Conservation (phyloP, 2,329 filamentous ascomycete species). For the Ophiostoma sp. region DNA sequence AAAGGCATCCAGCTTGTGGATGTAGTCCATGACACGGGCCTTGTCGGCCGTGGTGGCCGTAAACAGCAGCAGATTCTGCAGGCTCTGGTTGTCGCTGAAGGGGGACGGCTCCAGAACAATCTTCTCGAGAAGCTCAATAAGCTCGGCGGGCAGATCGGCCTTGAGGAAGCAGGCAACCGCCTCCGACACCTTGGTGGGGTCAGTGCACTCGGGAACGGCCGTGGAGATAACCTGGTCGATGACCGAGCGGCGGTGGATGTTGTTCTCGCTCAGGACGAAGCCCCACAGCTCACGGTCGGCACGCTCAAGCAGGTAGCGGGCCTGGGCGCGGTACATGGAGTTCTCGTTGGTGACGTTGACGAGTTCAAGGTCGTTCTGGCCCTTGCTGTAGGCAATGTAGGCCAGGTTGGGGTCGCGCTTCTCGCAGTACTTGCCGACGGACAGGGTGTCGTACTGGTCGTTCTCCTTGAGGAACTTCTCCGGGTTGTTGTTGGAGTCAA, state of each 20-base stretch:
- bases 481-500: conserved; percentile 96
- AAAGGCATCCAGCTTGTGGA: conserved; percentile 86
- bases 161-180: conserved; percentile 92
- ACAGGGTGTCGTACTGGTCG: conserved; percentile 89
- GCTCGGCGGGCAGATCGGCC: conserved; percentile 85
- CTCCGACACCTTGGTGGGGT: conserved; percentile 91
- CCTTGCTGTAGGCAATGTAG: conserved; percentile 93
- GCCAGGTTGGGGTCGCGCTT: conserved; percentile 96
- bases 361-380: conserved; percentile 94
- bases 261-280: conserved; percentile 94
- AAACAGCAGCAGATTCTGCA: conserved; percentile 95
- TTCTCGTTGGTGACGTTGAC: conserved; percentile 99
- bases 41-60: conserved; percentile 98
- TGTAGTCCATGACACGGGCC: conserved; percentile 91
- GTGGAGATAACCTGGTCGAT: conserved; percentile 96
- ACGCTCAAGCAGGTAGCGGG: conserved; percentile 88
- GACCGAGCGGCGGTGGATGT: conserved; percentile 88
- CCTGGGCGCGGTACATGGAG: conserved; percentile 99
- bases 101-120: conserved; percentile 99
- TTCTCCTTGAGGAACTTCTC: conserved; percentile 98
- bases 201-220: conserved; percentile 86
- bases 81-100: conserved; percentile 94
- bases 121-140: conserved; percentile 98
- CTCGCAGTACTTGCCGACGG: conserved; percentile 96
- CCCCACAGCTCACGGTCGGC: conserved; percentile 88